Conservation (phyloP, 108 stramenopile species). For the Discostella pseudostelligera region DNA sequence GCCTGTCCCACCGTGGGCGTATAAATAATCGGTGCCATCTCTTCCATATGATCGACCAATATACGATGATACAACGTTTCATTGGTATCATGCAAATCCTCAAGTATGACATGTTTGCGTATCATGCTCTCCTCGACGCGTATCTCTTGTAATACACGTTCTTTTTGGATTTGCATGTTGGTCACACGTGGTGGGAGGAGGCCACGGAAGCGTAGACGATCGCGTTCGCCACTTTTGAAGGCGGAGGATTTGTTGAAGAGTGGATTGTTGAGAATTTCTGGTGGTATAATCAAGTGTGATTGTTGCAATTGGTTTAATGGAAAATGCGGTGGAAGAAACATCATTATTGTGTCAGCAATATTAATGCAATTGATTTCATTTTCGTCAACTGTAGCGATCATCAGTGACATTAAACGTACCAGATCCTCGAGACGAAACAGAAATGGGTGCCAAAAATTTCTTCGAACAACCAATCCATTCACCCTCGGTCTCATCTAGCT, state of each 20-base stretch:
- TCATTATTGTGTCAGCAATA: not conserved
- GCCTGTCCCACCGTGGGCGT: slow-evolving; percentile 98
- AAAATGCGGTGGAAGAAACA: not conserved
- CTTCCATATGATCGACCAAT: slow-evolving; percentile 91
- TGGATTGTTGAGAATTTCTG: slow-evolving; percentile 58
- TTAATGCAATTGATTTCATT: not conserved
- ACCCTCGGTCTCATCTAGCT: slow-evolving; percentile 49
- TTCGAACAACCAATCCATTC: slow-evolving; percentile 78
- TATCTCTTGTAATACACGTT: slow-evolving; percentile 60
- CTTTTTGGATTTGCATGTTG: slow-evolving; percentile 69
- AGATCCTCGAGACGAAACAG: slow-evolving; percentile 52
- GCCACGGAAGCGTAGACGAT: slow-evolving; percentile 87
- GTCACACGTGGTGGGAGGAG: slow-evolving; percentile 70
- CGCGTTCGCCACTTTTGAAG: slow-evolving; percentile 85
- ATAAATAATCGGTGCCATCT: slow-evolving; percentile 97
- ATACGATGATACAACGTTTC: slow-evolving; percentile 96
- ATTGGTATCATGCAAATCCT: slow-evolving; percentile 94
- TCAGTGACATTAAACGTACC: slow-evolving; percentile 36
- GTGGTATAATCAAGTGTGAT: not conserved
- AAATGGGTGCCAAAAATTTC: slow-evolving; percentile 66
- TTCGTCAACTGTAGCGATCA: not conserved
- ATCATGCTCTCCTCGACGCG: slow-evolving; percentile 72
- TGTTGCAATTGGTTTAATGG: not conserved
- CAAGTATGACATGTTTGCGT: slow-evolving; percentile 90
- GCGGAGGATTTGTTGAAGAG: slow-evolving; percentile 88